Conservation (phyloP, 2,329 filamentous ascomycete genomes). For the Sclerotinia glacialis region DNA sequence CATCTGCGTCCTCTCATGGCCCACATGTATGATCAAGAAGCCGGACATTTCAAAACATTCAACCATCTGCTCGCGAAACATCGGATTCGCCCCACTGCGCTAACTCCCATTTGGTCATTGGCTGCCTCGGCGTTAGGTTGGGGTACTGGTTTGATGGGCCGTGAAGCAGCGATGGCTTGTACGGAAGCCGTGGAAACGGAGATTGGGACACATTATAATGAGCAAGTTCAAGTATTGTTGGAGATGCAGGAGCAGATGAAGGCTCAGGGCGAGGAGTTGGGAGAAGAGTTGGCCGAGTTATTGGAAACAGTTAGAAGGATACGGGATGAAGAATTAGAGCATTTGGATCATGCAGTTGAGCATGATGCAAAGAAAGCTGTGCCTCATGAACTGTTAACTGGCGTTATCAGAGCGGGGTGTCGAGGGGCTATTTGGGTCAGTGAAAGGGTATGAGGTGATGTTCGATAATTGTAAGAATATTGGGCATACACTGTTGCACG, state of each 20-base stretch:
- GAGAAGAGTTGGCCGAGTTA: constrained; percentile 72
- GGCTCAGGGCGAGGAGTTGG: constrained; percentile 72
- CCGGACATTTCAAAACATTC: constrained; percentile 80
- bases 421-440: constrained; percentile 90
- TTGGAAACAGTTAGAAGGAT: constrained; percentile 75
- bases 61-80: constrained; percentile 79
- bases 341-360: constrained; percentile 90
- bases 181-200: constrained; percentile 98
- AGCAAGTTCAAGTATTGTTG: constrained; percentile 77
- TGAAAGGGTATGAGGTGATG: constrained; percentile 57
- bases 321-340: constrained; percentile 93
- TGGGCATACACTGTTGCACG: constrained; percentile 1
- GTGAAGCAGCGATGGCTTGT: constrained; percentile 96
- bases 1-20: constrained; percentile 88
- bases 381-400: constrained; percentile 85
- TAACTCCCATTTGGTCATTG: constrained; percentile 86
- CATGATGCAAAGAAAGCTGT: constrained; percentile 87
- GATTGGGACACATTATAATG: constrained; percentile 94
- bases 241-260: constrained; percentile 79
- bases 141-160: constrained; percentile 82
- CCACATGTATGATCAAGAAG: constrained; percentile 98
- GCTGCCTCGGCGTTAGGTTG: constrained; percentile 82
- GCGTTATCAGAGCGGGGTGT: constrained; percentile 85
- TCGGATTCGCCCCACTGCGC: constrained; percentile 84
- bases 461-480: constrained; percentile 13